Conservation (phyloP, 2,329 filamentous ascomycete genomes). For the Aspergillus sp. region DNA sequence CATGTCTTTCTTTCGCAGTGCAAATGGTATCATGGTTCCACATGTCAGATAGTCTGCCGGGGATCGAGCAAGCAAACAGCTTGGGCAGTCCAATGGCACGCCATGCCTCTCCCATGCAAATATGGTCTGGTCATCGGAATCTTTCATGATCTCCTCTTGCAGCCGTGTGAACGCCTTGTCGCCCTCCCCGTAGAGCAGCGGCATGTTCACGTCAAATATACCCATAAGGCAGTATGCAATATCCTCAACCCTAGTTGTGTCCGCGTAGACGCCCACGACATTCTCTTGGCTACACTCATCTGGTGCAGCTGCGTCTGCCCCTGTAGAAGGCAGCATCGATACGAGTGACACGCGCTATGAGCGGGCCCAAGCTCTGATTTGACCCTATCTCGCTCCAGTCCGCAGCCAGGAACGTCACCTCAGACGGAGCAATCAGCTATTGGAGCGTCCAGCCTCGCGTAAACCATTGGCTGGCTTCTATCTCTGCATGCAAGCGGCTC, state of each 20-base stretch:
- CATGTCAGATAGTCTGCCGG: neutral
- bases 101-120: conserved; percentile 1
- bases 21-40: neutral
- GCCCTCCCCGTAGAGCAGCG: conserved; percentile 4
- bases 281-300: conserved; percentile 3
- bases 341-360: neutral
- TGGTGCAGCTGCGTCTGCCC: neutral
- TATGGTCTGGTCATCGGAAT: conserved; percentile 3
- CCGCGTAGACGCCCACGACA: conserved; percentile 2
- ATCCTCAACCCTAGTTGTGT: conserved; percentile 3
- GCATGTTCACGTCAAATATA: conserved; percentile 6
- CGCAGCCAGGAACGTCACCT: conserved; percentile 19
- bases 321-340: neutral
- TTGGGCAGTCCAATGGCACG: neutral
- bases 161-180: neutral
- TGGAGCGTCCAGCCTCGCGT: conserved; percentile 28
- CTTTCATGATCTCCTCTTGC: conserved; percentile 5
- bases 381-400: conserved; percentile 6
- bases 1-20: neutral
- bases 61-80: neutral
- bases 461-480: conserved; percentile 20
- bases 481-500: neutral
- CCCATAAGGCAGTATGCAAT: conserved; percentile 5
- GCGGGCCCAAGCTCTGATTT: neutral
- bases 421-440: conserved; percentile 25